phyloP scores from a whole-genome alignment of 202 grass and related monocot genomes.

The Schoenoplectus triqueter region DNA sequence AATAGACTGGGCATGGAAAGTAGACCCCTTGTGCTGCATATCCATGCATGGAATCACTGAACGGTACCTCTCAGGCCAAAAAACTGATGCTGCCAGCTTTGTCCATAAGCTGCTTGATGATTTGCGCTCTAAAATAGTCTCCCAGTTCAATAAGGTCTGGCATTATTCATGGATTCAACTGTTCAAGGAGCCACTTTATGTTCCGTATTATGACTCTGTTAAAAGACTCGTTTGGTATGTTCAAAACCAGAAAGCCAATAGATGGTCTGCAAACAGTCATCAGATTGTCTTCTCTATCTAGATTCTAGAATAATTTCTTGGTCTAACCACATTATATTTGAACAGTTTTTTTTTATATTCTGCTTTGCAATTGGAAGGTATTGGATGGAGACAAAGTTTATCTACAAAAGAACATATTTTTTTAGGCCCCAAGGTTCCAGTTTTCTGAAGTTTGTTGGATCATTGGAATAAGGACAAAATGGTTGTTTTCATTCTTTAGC shows the following conservation, averaged over 20 bases:
- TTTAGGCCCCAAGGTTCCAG: neutral
- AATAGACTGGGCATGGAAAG: constrained; percentile 96
- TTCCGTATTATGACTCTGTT: neutral
- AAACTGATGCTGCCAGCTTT: constrained; percentile 98
- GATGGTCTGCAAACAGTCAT: neutral
- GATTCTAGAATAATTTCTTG: constrained; percentile 29
- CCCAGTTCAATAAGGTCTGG: constrained; percentile 89
- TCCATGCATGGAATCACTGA: constrained; percentile 99
- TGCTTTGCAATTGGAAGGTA: constrained; percentile 10
- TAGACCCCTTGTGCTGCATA: constrained; percentile 93
- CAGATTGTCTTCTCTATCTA: constrained; percentile 4
- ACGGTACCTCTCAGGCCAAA: constrained; percentile 97
- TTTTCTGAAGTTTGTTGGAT: constrained; percentile 5
- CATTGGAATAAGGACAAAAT: neutral
- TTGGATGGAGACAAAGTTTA: constrained; percentile 1
- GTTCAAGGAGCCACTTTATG: constrained; percentile 24
- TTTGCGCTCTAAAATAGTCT: constrained; percentile 86
- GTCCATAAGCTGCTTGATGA: constrained; percentile 95
- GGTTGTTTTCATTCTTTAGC: neutral
- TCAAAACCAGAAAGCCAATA: neutral
- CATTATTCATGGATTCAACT: neutral
- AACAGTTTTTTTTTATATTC: constrained; percentile 38
- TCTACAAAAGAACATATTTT: constrained; percentile 6
- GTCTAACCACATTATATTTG: constrained; percentile 31
- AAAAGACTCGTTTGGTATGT: constrained; percentile 34